Evolutionary conservation across 305 asterid species (phyloP).

Genomic region (Solanum hybrid): DNA sequence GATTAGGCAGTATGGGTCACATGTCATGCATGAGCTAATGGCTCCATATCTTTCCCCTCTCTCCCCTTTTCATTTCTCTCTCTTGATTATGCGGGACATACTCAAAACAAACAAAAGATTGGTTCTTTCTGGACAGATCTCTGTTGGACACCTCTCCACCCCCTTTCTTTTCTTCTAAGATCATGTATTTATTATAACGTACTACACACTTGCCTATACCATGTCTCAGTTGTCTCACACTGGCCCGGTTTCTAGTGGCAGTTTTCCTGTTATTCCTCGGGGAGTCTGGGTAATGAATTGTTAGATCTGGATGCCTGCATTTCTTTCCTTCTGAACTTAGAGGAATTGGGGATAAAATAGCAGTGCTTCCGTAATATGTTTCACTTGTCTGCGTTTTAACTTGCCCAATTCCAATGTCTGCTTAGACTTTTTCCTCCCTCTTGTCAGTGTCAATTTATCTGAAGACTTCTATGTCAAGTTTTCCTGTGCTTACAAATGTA

Average conservation of each 20-base stretch:
- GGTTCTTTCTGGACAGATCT: neutral
- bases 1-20: neutral
- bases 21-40: neutral
- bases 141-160: neutral
- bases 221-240: neutral
- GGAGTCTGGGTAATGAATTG: neutral
- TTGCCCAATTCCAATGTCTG: neutral
- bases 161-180: neutral
- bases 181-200: neutral
- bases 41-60: neutral
- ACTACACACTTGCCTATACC: neutral
- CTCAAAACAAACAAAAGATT: neutral
- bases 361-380: neutral
- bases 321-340: neutral
- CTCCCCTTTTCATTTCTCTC: neutral
- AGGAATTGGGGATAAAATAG: neutral
- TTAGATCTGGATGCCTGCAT: neutral
- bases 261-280: neutral
- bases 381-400: neutral
- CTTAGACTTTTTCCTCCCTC: neutral
- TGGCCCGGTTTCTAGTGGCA: neutral
- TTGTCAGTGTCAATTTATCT: neutral
- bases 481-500: neutral
- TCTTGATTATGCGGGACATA: neutral
- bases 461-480: neutral